Evolutionary conservation across 2,329 filamentous ascomycete species (phyloP), one percentile per base, ranked within the genome.

Genomic region (Orbilia quercus): DNA sequence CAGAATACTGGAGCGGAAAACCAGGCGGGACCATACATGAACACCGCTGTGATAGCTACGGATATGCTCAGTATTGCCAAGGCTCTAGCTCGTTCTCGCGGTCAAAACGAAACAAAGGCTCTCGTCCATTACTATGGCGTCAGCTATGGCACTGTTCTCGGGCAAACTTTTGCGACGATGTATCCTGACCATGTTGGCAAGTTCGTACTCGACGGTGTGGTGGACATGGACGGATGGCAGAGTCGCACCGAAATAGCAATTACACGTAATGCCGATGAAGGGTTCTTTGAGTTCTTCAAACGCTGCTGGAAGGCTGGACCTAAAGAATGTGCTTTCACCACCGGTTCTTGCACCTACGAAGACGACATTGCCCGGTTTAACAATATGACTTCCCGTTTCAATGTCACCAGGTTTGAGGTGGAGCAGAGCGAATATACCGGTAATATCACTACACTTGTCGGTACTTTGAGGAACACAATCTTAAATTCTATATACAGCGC

Each of bases 31-130:
- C 60, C 53, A 5, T 48, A 66, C 44, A 74, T 74, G 69, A 74
- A 63, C 28, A 66, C 69, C 4, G 54, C 57, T 11, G 57, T 62
- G 12, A 54, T 47, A 5, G 69, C 69, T 1, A 62, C 54, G 0
- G 69, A 74, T 18, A 74, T 74, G 69, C 60, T 74, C 12, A 54
- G 22, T 23, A 74, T 74, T n/a, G 62, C 53, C 16, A 62, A 64
- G n/a, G 69, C 60, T 3, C 51, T 64, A 7, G 67, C 67, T 23
- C 67, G 67, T 12, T 31, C 50, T 9, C 28, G 59, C 9, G 23
- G 59, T 1, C 34, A 66, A 38, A 38, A 44, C 9, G 54, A 59
- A 4, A 45, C 40, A 7, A 58, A 60, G 1, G 54, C 55, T 3
- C 20, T 66, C 1, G 69, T 74, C 3, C 22, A 74, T 31, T 74